Conservation (phyloP, 352 stramenopile genomes). For the Globisporangium uncinulatum region DNA sequence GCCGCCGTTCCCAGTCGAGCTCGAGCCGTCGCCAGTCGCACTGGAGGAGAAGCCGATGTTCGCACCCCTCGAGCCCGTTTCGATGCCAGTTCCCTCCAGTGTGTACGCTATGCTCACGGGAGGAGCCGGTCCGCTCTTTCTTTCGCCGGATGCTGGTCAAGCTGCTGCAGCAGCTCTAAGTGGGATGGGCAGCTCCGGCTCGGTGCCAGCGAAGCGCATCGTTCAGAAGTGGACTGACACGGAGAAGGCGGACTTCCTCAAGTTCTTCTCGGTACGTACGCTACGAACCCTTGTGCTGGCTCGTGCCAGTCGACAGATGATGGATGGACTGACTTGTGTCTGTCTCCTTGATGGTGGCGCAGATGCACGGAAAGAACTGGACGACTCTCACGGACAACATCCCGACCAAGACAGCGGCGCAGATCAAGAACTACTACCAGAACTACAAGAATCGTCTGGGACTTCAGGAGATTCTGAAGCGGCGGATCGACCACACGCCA, state of each 20-base stretch:
- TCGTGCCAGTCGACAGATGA: not conserved
- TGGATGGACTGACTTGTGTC: slow-evolving; percentile 6
- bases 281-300: too few relatives aligned
- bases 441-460: slow-evolving; percentile 91
- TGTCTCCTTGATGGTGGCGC: slow-evolving; percentile 8
- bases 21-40: not conserved
- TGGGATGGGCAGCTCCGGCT: slow-evolving; percentile 1
- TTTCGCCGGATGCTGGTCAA: not conserved
- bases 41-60: slow-evolving; percentile 1
- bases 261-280: slow-evolving; percentile 76
- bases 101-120: not conserved
- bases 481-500: slow-evolving; percentile 45
- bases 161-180: not conserved
- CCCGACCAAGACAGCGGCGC: slow-evolving; percentile 82
- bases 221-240: slow-evolving; percentile 89
- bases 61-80: slow-evolving; percentile 1
- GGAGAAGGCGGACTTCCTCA: slow-evolving; percentile 86
- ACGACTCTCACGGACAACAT: slow-evolving; percentile 81
- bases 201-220: slow-evolving; percentile 56
- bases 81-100: not conserved
- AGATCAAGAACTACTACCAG: slow-evolving; percentile 93
- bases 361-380: slow-evolving; percentile 89
- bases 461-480: slow-evolving; percentile 84
- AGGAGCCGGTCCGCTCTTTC: not conserved
- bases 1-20: slow-evolving; percentile 1